phyloP scores from a whole-genome alignment of 1,284 basidiomycete species.

The Ganoderma lucidum region DNA sequence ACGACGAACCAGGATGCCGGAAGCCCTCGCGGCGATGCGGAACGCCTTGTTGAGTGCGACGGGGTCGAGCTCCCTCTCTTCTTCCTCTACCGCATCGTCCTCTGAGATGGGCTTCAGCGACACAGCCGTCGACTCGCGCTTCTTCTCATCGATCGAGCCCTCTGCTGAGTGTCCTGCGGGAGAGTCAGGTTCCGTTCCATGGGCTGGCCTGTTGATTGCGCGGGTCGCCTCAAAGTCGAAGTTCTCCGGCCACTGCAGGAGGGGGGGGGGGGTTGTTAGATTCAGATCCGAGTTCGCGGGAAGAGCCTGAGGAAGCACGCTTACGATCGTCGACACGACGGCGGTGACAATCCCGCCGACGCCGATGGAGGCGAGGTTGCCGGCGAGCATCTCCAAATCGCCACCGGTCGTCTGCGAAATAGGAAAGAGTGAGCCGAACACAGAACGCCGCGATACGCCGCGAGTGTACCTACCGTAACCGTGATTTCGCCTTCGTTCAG shows the following conservation, averaged over 20 bases:
- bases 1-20: slow-evolving; percentile 65
- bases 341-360: slow-evolving; percentile 82
- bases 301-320: slow-evolving; percentile 28
- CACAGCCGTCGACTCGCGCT: slow-evolving; percentile 39
- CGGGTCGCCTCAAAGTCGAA: slow-evolving; percentile 85
- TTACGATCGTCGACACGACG: slow-evolving; percentile 66
- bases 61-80: slow-evolving; percentile 68
- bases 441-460: neutral
- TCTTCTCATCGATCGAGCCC: slow-evolving; percentile 39
- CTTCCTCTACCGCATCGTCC: slow-evolving; percentile 46
- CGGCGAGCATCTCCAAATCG: slow-evolving; percentile 86
- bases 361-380: slow-evolving; percentile 88
- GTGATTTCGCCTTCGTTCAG: slow-evolving; percentile 78
- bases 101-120: slow-evolving; percentile 43
- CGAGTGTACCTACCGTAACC: slow-evolving; percentile 60
- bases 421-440: slow-evolving; percentile 5
- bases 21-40: slow-evolving; percentile 78
- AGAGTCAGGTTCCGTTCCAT: slow-evolving; percentile 29
- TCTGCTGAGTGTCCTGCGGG: slow-evolving; percentile 32
- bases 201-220: slow-evolving; percentile 65
- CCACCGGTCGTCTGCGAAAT: slow-evolving; percentile 54
- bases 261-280: neutral
- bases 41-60: slow-evolving; percentile 74
- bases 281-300: neutral
- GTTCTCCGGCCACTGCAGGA: slow-evolving; percentile 75